Evolutionary conservation across 768 basidiomycete species (phyloP), one percentile per base, ranked within the genome.

Genomic region (Sarcodon sp.): DNA sequence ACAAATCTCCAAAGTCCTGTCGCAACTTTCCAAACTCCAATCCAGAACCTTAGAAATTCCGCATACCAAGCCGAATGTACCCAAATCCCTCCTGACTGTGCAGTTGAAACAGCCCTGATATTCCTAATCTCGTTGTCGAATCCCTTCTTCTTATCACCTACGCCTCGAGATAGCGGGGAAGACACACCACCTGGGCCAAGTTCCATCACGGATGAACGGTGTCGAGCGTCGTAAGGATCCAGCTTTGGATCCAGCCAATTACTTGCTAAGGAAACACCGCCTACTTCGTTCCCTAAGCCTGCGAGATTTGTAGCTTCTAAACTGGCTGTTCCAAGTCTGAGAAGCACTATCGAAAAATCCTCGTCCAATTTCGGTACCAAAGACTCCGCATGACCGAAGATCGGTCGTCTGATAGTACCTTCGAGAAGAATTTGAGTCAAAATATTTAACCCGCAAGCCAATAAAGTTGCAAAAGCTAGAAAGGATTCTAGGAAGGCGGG

Each of bases 251-350:
- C 15, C 5, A 47, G 21, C 12, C 47, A 35, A 38, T 46, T 35
- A 39, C 53, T 48, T 1, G 55, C 35, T 35, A 58, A 54, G 27
- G 63, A 54, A 44, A 87, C 68, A 4, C 72, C 66, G 6, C 77
- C 76, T 10, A 87, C 78, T 60, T 88, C 84, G 55, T 87, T 86
- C 1, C 80, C 79, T 58, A 83, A 71, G 3, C 86, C 86, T 18
- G 76, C 70, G 8, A 83, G 68, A 43, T 77, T 79, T 0, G 84
- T 86, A 0, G 82, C 79, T 58, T 88, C 86, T 44, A 88, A 67
- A 52, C 80, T 83, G 3, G 83, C 83, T 0, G 81, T 81, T 15
- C 83, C 83, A 15, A 86, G 67, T 16, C 86, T 76, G 38, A 87
- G 67, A 35, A 88, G 68, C 3, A 80, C 73, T 16, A 86, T 71